phyloP scores from a whole-genome alignment of 805 yeast genomes.

The Kuraishia ogatae region DNA sequence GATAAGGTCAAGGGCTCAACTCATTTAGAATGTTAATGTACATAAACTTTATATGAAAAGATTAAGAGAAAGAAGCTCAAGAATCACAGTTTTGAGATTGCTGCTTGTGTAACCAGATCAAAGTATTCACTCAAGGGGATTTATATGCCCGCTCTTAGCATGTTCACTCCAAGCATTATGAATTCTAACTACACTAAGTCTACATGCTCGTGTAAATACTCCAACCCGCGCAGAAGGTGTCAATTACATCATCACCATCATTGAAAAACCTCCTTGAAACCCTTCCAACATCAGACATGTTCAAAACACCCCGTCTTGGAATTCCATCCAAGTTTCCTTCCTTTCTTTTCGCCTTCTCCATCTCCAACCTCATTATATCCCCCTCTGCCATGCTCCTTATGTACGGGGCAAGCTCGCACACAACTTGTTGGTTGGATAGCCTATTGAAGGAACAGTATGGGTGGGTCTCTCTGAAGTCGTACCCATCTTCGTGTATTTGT shows the following conservation, averaged over 20 bases:
- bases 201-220: too few relatives aligned
- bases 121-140: too few relatives aligned
- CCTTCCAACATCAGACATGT: neutral
- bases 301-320: neutral
- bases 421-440: slow-evolving; percentile 6
- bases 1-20: neutral
- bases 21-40: neutral
- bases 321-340: neutral
- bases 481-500: slow-evolving; percentile 10
- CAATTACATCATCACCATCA: too few relatives aligned
- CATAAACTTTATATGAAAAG: too few relatives aligned
- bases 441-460: slow-evolving; percentile 15
- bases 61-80: too few relatives aligned
- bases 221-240: too few relatives aligned
- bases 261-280: neutral
- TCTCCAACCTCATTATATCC: slow-evolving; percentile 10
- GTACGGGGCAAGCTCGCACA: slow-evolving; percentile 16
- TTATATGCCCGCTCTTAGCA: too few relatives aligned
- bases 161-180: too few relatives aligned
- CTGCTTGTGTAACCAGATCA: too few relatives aligned
- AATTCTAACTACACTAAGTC: too few relatives aligned
- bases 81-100: too few relatives aligned
- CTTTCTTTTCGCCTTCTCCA: neutral
- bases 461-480: slow-evolving; percentile 13
- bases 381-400: slow-evolving; percentile 20